Evolutionary conservation across 1,284 basidiomycete genomes (phyloP).

Genomic region (Sutorius eximius): DNA sequence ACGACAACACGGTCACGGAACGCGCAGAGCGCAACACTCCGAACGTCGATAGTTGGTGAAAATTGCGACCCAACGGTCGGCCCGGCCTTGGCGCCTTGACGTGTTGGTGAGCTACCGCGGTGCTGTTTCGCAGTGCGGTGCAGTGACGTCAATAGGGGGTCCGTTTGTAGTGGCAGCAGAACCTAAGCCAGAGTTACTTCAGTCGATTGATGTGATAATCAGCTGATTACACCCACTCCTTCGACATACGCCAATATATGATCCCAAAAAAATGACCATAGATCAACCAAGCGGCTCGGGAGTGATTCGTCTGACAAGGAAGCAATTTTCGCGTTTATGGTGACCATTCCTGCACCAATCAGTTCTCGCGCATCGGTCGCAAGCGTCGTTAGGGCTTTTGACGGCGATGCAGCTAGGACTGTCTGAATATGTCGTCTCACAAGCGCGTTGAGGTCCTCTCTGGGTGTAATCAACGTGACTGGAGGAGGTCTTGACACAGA

Average conservation of each 20-base stretch:
- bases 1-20: constrained; percentile 81
- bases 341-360: constrained; percentile 87
- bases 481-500: neutral
- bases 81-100: constrained; percentile 48
- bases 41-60: constrained; percentile 68
- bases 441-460: constrained; percentile 86
- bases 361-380: constrained; percentile 82
- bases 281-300: constrained; percentile 75
- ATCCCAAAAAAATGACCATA: constrained; percentile 95
- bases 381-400: constrained; percentile 64
- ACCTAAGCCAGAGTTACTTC: constrained; percentile 44
- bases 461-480: constrained; percentile 30
- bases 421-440: constrained; percentile 76
- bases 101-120: constrained; percentile 57
- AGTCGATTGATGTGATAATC: neutral
- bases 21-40: constrained; percentile 72
- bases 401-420: constrained; percentile 62
- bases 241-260: constrained; percentile 89
- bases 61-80: constrained; percentile 35
- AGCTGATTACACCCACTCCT: constrained; percentile 53
- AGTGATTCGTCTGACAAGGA: constrained; percentile 75
- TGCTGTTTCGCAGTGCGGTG: constrained; percentile 61
- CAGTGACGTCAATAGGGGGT: constrained; percentile 64
- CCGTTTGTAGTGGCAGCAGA: constrained; percentile 74
- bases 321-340: constrained; percentile 81